Evolutionary conservation across 345 rosid genomes (phyloP), one percentile per base, ranked within the genome.

Genomic region (Pugionium dolabratum): DNA sequence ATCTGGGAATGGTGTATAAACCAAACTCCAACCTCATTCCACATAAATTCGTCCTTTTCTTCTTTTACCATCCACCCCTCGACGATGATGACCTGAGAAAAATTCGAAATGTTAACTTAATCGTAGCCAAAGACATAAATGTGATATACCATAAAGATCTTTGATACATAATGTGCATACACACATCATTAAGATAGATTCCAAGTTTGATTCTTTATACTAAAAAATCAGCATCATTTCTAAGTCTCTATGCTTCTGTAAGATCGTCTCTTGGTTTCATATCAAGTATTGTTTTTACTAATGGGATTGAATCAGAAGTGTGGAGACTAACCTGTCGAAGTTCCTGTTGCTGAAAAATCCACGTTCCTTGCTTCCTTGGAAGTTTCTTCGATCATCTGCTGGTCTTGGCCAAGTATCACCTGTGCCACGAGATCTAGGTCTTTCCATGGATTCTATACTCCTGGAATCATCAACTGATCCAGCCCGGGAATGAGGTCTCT

Each of bases 371-470:
- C 87, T 83, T 79, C 90, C 87, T 62, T 83, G 90, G 75, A 80
- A 84, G 72, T 77, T 55, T 82, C 88, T 84, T 84, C 96, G 81
- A 32, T 88, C 95, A 58, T 85, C 89, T 72, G 51, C 72, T 49
- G 76, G 81, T 73, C 88, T 86, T 53, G 83, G 42, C 98, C 98
- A 82, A 7, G 48, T 71, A 70, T 86, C 95, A 62, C 69, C 83
- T 54, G 72, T 71, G 60, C 96, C 96, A 52, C 85, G 96, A 28
- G 99, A 94, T 65, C 69, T 66, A 48, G 97, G 99, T 67, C 97
- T 88, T 65, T 83, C 91, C 59, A 60, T 78, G 64, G 77, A 88
- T 67, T 94, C 97, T 5, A 61, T 34, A 57, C 70, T 79, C 68
- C 93, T 85, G 46, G 90, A 77, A 54, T 89, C 93, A 4, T 36